A percentile compares a stretch with the other conserved stretches of the same genome.
phyloP scores from a whole-genome alignment of 805 yeast genomes.

The Lipomyces yamadae region DNA sequence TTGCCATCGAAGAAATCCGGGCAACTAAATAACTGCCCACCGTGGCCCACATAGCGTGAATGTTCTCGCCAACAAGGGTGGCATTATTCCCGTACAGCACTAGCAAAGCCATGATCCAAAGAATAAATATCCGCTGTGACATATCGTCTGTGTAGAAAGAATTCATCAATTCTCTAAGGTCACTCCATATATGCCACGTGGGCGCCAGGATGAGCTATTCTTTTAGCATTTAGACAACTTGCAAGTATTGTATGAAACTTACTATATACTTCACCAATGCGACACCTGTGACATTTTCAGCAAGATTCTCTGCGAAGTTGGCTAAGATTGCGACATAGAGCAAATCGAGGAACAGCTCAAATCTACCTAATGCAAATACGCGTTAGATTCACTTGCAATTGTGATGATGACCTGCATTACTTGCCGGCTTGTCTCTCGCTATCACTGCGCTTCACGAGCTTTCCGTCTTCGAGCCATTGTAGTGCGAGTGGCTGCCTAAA shows the following conservation, averaged over 20 bases:
- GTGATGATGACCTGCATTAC: background rate
- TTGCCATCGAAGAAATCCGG: constrained; percentile 49
- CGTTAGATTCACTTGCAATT: background rate
- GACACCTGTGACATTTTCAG: constrained; percentile 55
- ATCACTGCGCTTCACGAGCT: constrained; percentile 7
- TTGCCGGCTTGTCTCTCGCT: constrained; percentile 15
- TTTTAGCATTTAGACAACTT: too few species aligned
- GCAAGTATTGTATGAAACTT: background rate
- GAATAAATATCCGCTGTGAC: constrained; percentile 56
- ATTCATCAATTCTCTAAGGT: constrained; percentile 65
- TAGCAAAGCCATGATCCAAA: constrained; percentile 59
- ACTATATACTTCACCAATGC: constrained; percentile 56
- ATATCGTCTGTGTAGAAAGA: constrained; percentile 66
- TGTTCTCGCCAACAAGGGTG: constrained; percentile 48
- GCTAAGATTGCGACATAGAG: constrained; percentile 68
- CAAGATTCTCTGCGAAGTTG: constrained; percentile 59
- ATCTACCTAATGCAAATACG: constrained; percentile 22
- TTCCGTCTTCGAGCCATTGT: constrained; percentile 11
- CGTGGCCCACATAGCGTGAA: constrained; percentile 50
- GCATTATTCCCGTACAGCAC: constrained; percentile 60
- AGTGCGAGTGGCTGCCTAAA: constrained; percentile 18
- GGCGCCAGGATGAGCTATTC: constrained; percentile 53
- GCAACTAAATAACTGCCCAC: constrained; percentile 57
- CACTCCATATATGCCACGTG: constrained; percentile 70
- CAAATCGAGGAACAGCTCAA: constrained; percentile 66